Evolutionary conservation across 768 basidiomycete species (phyloP), one percentile per base, ranked within the genome.

Genomic region (Agaricus subrufescens): DNA sequence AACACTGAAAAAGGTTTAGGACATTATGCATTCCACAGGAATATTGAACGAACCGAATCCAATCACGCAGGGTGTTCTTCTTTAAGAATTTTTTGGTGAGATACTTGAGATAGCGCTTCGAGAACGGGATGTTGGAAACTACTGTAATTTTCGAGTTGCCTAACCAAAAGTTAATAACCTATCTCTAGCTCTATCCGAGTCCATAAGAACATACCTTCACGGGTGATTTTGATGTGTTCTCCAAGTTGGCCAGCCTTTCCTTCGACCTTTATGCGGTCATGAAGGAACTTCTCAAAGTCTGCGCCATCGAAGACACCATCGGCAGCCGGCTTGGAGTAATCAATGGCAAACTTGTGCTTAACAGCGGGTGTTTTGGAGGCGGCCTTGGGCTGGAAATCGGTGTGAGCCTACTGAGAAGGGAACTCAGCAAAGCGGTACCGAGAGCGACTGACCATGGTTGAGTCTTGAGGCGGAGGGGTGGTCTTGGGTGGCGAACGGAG

Each of bases 51-150:
- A 60, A 87, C 84, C 94, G 94, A 71, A 98, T 93, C 91, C 94
- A 98, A 76, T 98, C 95, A 62, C 94, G 87, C 65, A 97, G 82
- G 45, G 80, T 76, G 77, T 95, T 94, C 85, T 97, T 97, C 84
- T 98, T 98, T 75, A 98, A 82, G 83, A 93, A 95, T 80, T 96
- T 96, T 83, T 98, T 98, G 60, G 96, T 98, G 59, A 98, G 81
- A 77, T 98, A 99, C 76, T 98, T 98, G 71, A 98, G 86, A 75
- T 97, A 98, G 56, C 92, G 84, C 78, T 98, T 98, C 50, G 96
- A 98, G 76, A 98, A 89, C 55, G 92, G 86, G 69, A 96, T 86
- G 67, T 77, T 86, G 52, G 94, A 87, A 50, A 87, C 85, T 63
- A 98, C 84, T 54, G 85, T 88, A 71, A 98, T 81, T 76, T 87